Evolutionary conservation across 768 basidiomycete species (phyloP), one percentile per base, ranked within the genome.

Genomic region (Trametes meyenii): DNA sequence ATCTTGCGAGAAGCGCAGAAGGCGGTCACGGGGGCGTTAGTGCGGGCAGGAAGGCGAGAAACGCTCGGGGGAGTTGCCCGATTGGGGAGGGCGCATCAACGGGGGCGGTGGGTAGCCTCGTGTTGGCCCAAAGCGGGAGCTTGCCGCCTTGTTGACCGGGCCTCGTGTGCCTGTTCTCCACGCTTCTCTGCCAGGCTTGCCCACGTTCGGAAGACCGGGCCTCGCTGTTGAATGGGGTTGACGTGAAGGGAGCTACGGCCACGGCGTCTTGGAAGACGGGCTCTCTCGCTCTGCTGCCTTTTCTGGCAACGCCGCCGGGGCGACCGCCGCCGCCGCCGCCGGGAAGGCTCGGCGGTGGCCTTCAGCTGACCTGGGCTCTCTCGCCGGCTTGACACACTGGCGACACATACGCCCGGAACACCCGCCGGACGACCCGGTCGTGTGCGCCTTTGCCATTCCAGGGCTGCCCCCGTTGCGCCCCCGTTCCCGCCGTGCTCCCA

Each of bases 51-150:
- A 33, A 33, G 29, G n/a, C n/a, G n/a, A n/a, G n/a, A n/a, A n/a
- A n/a, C n/a, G n/a, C 29, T 33, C 29, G 29, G 29, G 29, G 29
- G 29, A 33, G n/a, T n/a, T 33, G 29, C 8, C 29, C 8, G 29
- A 33, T 8, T 3, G 29, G 29, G 29, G 46, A 21, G 44, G 8
- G 45, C 55, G 55, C 55, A 55, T 55, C 44, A 38, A 12, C n/a
- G 52, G 33, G 24, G 54, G 54, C 33, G 60, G 54, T 61, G 24
- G 14, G 54, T 61, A 61, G 60, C 60, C 60, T 61, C 60, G 52
- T 55, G 60, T 38, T 26, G 21, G 48, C 38, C 39, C 0, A 14
- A 33, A 2, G 35, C 2, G 56, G 48, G 26, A 26, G 24, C 16
- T 7, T 2, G 48, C n/a, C 46, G 56, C 38, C 56, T 17, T 7